These are phyloP conservation scores for Rhododendron ferrugineum DNA, from an alignment of 148 eudicot genomes.

Conservation along the genomic window DNA sequence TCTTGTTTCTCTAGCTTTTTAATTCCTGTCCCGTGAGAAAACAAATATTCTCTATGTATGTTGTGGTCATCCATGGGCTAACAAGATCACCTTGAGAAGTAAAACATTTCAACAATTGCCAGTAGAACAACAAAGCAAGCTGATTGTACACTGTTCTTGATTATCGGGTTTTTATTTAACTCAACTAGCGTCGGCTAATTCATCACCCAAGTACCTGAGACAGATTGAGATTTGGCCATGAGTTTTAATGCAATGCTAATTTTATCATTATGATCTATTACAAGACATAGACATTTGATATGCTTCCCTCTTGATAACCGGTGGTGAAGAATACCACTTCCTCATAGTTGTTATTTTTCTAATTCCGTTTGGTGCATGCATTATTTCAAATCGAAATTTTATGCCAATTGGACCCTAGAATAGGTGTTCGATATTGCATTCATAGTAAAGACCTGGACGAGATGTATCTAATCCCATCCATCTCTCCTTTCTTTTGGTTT, in stretches of 20 bases:
- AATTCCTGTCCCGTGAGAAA: neutral
- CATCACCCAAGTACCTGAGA: neutral
- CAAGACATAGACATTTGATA: neutral
- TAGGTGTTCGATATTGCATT: neutral
- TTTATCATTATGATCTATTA: neutral
- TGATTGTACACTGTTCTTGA: neutral
- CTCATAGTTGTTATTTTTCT: neutral
- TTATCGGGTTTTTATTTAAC: neutral
- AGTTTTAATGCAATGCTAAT: neutral
- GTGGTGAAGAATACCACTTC: neutral
- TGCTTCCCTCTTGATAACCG: neutral
- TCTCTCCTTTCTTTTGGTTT: neutral
- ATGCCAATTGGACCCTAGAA: neutral
- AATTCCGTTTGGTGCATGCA: neutral
- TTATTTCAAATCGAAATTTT: neutral
- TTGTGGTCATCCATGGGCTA: neutral
- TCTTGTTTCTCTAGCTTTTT: neutral
- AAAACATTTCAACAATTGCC: neutral
- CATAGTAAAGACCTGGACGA: neutral
- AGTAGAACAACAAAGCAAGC: neutral
- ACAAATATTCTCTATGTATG: neutral
- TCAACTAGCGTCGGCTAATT: neutral
- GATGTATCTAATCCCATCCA: neutral
- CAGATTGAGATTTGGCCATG: neutral
- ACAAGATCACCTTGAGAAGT: neutral